Conservation (phyloP, 202 grass and related monocot species). For the Elaeis oleifera region DNA sequence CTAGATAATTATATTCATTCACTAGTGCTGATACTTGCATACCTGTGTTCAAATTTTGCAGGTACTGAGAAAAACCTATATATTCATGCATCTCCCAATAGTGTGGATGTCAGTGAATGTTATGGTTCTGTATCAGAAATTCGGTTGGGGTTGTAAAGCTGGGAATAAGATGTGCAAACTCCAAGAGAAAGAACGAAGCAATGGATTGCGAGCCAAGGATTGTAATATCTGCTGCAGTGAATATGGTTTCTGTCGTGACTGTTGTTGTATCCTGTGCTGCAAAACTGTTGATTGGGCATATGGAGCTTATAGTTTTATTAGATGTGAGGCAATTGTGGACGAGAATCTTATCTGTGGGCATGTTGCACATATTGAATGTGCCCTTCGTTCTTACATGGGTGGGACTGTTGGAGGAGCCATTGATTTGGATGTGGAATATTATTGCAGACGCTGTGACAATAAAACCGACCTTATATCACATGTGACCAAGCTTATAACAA, state of each 20-base stretch:
- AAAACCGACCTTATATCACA: conserved; percentile 72
- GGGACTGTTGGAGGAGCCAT: conserved; percentile 81
- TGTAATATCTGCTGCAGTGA: conserved; percentile 71
- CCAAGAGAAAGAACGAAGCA: conserved; percentile 39
- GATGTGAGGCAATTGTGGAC: conserved; percentile 56
- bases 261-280: conserved; percentile 83
- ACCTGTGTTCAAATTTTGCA: background rate
- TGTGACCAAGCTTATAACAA: conserved; percentile 44
- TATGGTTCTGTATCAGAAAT: conserved; percentile 29
- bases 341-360: conserved; percentile 75
- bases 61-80: conserved; percentile 1
- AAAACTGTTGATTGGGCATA: conserved; percentile 50
- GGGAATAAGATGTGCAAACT: conserved; percentile 60
- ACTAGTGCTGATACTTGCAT: background rate
- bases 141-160: conserved; percentile 54
- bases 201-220: conserved; percentile 35
- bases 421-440: conserved; percentile 77
- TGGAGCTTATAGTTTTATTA: conserved; percentile 55
- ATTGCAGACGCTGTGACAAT: conserved; percentile 78
- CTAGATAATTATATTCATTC: too few species aligned
- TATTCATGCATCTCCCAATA: background rate
- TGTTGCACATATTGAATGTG: conserved; percentile 73
- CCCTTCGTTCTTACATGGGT: conserved; percentile 69
- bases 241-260: conserved; percentile 70
- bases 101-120: conserved; percentile 11